Evolutionary conservation across 2,329 filamentous ascomycete species (phyloP), one percentile per base, ranked within the genome.

Genomic region (Talaromyces sp.): DNA sequence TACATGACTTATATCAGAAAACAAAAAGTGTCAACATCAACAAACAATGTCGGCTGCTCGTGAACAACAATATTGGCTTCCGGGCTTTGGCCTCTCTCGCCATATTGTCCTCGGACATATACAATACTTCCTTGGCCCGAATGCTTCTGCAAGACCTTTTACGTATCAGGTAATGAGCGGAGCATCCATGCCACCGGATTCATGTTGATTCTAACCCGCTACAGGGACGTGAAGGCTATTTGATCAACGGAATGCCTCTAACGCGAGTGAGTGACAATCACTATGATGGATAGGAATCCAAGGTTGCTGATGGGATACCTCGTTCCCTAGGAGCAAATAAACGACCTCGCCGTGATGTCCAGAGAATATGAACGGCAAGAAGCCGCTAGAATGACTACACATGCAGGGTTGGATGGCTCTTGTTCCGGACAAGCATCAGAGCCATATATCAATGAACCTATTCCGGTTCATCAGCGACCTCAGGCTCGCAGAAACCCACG

Each of bases 51-150:
- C 77, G 29, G 38, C 51, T 47, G 29, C 36, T 58, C 75, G 71
- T 64, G 71, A 73, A 53, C 75, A 79, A 65, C 77, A 81, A 69
- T 83, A 83, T 70, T 83, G 81, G 77, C 74, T 83, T 51, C 80
- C 81, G 36, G 81, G 81, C 58, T 82, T 79, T 67, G 77, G 77
- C 17, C 77, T 83, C n/a, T 82, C 80, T 51, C 77, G 81, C 47
- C 80, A 82, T 65, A 78, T 83, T 64, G 80, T 83, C 53, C 74
- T 83, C 56, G 78, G 79, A 49, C 79, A 82, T 58, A 80, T 83
- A 58, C 80, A 82, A 65, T 82, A 79, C 68, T 81, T 82, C 67
- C 76, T 83, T 29, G 81, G 81, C 11, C 81, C 81, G 47, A 77
- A 77, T 64, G 79, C 81, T 63, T 79, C 79, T 8, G 80, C 79